Conservation (phyloP, 352 stramenopile genomes). For the Pythium coloratum region DNA sequence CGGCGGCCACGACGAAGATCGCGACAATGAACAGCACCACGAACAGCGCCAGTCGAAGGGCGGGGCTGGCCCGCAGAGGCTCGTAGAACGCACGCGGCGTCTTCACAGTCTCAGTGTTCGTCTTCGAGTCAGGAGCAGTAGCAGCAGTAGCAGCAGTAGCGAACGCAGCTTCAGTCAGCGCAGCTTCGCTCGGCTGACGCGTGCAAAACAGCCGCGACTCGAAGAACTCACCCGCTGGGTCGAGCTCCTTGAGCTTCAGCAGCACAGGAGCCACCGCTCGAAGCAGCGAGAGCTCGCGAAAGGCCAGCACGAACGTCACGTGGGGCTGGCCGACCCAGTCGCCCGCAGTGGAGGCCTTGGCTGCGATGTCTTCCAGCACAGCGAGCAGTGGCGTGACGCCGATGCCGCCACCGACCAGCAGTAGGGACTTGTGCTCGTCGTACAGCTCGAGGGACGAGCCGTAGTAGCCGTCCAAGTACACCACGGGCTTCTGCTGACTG, state of each 20-base stretch:
- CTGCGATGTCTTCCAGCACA: constrained; percentile 39
- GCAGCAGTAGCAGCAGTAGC: not conserved
- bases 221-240: constrained; percentile 11
- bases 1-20: constrained; percentile 35
- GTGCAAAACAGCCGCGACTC: not conserved
- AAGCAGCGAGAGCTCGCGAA: constrained; percentile 38
- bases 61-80: constrained; percentile 48
- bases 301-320: constrained; percentile 27
- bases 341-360: constrained; percentile 11
- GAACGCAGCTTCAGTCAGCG: not conserved
- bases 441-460: constrained; percentile 34
- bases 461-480: constrained; percentile 53
- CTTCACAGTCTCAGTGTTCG: not conserved
- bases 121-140: not conserved
- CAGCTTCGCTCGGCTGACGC: not conserved
- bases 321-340: constrained; percentile 1
- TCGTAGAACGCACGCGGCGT: constrained; percentile 46
- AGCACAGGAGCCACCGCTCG: constrained; percentile 28
- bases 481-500: constrained; percentile 11
- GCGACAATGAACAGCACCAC: constrained; percentile 39
- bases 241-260: constrained; percentile 7
- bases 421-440: constrained; percentile 20
- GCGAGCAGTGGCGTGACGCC: constrained; percentile 38
- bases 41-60: constrained; percentile 37
- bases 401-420: constrained; percentile 36